Evolutionary conservation across 192 early-diverging fungal genomes (phyloP).

Genomic region (Gamsiella multidivaricata): DNA sequence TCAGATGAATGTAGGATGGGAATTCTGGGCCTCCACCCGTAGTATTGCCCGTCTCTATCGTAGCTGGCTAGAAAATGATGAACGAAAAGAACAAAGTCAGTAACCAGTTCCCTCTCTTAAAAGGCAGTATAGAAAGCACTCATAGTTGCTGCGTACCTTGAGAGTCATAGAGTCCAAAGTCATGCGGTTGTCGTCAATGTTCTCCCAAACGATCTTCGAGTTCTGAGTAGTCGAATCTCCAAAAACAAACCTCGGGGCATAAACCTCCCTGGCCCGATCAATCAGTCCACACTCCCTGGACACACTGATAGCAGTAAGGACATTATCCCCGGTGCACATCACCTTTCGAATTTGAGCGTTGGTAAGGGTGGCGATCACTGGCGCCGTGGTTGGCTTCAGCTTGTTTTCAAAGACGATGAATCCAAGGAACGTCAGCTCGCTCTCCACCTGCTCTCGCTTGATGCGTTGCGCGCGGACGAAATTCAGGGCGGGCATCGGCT

Average conservation of each 20-base stretch:
- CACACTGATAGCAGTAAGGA: constrained; percentile 96
- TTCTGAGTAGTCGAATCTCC: constrained; percentile 58
- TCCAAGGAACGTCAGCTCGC: constrained; percentile 88
- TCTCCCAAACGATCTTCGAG: constrained; percentile 79
- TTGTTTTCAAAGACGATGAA: constrained; percentile 99
- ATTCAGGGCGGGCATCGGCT: constrained; percentile 70
- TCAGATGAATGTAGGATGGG: constrained; percentile 36
- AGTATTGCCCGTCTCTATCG: background rate
- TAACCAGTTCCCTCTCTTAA: too few species aligned
- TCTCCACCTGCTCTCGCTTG: constrained; percentile 87
- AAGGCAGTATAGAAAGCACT: too few species aligned
- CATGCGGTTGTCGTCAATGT: constrained; percentile 59
- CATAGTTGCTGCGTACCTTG: constrained; percentile 53
- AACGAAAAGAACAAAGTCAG: background rate
- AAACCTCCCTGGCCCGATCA: constrained; percentile 72
- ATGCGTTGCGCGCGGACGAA: constrained; percentile 83
- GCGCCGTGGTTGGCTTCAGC: constrained; percentile 87
- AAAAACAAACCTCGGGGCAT: constrained; percentile 77
- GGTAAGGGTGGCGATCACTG: constrained; percentile 80
- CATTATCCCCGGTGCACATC: constrained; percentile 99
- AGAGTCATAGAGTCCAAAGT: constrained; percentile 57
- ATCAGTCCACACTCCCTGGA: constrained; percentile 92
- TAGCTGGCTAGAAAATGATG: background rate
- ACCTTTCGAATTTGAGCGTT: constrained; percentile 92
- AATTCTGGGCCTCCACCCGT: constrained; percentile 13